Conservation (phyloP, 169 alveolate species). For the Cryptosporidium meleagridis region DNA sequence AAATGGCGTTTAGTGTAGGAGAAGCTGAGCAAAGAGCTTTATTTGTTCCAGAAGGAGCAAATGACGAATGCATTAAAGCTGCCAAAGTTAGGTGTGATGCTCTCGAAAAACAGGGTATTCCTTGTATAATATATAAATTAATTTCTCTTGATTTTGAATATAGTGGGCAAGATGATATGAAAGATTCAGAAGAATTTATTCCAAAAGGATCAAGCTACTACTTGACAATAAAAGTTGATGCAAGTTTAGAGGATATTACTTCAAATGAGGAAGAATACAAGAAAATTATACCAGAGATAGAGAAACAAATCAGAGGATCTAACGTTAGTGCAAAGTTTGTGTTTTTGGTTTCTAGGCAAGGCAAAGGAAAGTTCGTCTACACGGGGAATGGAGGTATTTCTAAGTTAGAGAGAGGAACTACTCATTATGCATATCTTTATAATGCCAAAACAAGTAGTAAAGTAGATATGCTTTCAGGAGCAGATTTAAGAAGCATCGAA, state of each 20-base stretch:
- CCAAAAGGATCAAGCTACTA: not conserved
- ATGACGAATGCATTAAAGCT: conserved; percentile 57
- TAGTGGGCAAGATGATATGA: not conserved
- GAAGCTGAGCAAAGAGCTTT: not conserved
- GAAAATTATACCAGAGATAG: not conserved
- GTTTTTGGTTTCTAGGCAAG: not conserved
- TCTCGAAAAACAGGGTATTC: not conserved
- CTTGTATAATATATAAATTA: conserved; percentile 22
- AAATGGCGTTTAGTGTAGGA: not conserved
- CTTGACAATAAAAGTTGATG: not conserved
- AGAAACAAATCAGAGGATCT: not conserved
- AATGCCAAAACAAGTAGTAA: not conserved
- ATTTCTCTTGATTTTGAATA: not conserved
- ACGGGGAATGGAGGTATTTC: conserved; percentile 39
- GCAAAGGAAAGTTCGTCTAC: conserved; percentile 4
- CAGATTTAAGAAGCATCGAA: conserved; percentile 63
- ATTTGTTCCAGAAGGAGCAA: conserved; percentile 15
- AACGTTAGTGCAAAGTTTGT: conserved; percentile 12
- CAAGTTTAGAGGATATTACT: not conserved
- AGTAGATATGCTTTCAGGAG: conserved; percentile 33
- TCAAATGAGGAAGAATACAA: conserved; percentile 5
- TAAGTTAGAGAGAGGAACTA: not conserved
- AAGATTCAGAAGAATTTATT: not conserved
- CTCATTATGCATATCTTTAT: conserved; percentile 57
- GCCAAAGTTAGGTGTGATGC: conserved; percentile 38